Evolutionary conservation across 2,329 filamentous ascomycete species (phyloP).

Genomic region (Scorias spongiosa): DNA sequence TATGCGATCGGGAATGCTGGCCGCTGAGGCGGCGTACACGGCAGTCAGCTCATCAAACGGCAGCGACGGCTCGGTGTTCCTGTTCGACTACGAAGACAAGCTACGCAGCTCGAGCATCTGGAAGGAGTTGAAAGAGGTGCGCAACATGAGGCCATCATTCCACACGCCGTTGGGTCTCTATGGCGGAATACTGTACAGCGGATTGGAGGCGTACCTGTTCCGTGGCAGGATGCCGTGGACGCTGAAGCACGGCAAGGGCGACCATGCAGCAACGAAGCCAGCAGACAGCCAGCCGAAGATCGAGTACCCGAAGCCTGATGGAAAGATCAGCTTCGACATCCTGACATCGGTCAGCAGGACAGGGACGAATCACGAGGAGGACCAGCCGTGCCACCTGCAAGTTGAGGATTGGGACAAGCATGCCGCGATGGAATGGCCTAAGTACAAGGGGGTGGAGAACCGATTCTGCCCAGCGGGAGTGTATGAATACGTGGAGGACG

Average conservation of each 20-base stretch:
- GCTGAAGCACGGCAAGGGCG: constrained; percentile 64
- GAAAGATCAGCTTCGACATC: constrained; percentile 89
- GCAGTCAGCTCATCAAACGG: constrained; percentile 46
- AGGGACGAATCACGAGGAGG: constrained; percentile 96
- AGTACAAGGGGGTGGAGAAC: constrained; percentile 86
- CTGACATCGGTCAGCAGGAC: constrained; percentile 88
- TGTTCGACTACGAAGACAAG: constrained; percentile 86
- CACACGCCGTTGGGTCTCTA: constrained; percentile 73
- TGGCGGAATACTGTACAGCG: constrained; percentile 84
- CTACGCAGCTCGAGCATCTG: constrained; percentile 78
- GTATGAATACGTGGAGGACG: constrained; percentile 95
- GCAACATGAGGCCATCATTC: constrained; percentile 96
- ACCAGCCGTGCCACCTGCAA: constrained; percentile 91
- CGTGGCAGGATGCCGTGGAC: constrained; percentile 86
- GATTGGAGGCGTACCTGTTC: constrained; percentile 75
- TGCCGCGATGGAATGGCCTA: constrained; percentile 65
- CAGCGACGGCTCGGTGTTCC: constrained; percentile 57
- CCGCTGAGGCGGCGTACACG: constrained; percentile 74
- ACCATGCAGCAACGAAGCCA: constrained; percentile 62
- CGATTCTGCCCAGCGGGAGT: constrained; percentile 94
- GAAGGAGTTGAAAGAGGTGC: constrained; percentile 86
- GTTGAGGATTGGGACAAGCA: constrained; percentile 93
- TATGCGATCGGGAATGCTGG: constrained; percentile 94
- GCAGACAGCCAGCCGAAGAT: constrained; percentile 76
- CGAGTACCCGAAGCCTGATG: constrained; percentile 92